Base-by-base conservation (phyloP, 768 basidiomycete species). In the Tulasnella sp. region DNA sequence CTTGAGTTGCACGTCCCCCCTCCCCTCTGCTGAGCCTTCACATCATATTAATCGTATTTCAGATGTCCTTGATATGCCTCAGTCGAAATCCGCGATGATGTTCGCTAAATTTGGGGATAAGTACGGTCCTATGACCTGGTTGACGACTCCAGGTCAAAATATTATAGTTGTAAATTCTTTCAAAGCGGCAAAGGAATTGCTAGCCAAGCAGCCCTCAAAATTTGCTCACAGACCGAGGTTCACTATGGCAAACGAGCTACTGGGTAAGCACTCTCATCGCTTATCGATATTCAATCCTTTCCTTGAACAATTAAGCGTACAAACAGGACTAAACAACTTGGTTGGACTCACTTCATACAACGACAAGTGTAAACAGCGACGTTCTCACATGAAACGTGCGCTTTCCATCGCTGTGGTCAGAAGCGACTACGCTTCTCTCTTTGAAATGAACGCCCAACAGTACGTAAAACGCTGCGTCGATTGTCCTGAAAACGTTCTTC, bases 221-320 rank as follows among this genome's bases (percentile, higher is more conserved):
- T 80, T 78, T 69, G 55, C 69, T 39, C 79, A 78, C 40, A 40
- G 80, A 42, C 80, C 80, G 26, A 16, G 70, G 16, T 40, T 70
- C 23, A 13, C 32, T n/a, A 55, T 55, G 51, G 16, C 23, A 20
- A 20, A 5, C 5, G 51, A 55, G n/a, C 15, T 55, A 26, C n/a
- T 46, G 7, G 72, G 72, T 73, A 29, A 42, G 72, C 40, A 16
- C 39, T 55, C 23, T n/a, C 10, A 5, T 5, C 16, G n/a, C n/a
- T n/a, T n/a, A n/a, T n/a, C n/a, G n/a, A n/a, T n/a, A n/a, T n/a
- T n/a, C n/a, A n/a, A n/a, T n/a, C 7, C 23, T 55, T 55, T 7
- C 51, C 51, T n/a, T 5, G n/a, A n/a, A 18, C 51, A 7, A 44
- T 6, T 44, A 13, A 44, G 51, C n/a, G n/a, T n/a, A n/a, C n/a